phyloP scores from a whole-genome alignment of 2,329 filamentous ascomycete species.

The Grosmannia clavigera region DNA sequence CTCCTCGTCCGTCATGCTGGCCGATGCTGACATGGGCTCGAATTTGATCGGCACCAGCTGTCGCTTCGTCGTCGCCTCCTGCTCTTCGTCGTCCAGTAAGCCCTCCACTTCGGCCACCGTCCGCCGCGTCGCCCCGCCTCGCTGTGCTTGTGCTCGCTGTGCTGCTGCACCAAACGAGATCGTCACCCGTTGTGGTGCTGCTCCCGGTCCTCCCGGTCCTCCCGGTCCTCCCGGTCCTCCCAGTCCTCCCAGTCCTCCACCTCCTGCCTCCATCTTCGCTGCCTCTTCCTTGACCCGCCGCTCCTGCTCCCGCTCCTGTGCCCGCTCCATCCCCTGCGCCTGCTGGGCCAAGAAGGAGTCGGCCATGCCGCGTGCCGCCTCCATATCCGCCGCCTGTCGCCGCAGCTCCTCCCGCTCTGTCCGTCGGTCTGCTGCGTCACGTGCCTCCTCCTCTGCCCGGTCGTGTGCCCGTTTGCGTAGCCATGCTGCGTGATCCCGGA shows the following conservation, averaged over 20 bases:
- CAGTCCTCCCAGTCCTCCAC: background rate
- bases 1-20: constrained; percentile 73
- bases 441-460: constrained; percentile 57
- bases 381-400: constrained; percentile 56
- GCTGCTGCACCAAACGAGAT: constrained; percentile 82
- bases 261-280: background rate
- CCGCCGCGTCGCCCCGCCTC: constrained; percentile 48
- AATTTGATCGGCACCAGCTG: constrained; percentile 75
- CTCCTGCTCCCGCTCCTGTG: constrained; percentile 26
- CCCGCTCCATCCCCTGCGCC: constrained; percentile 54
- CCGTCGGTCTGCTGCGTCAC: constrained; percentile 72
- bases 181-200: constrained; percentile 66
- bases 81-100: constrained; percentile 88
- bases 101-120: constrained; percentile 92
- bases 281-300: background rate
- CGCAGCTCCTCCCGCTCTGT: constrained; percentile 65
- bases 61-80: constrained; percentile 51
- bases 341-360: constrained; percentile 84
- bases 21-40: constrained; percentile 53
- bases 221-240: background rate
- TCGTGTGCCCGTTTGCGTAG: constrained; percentile 66
- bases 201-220: background rate
- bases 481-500: constrained; percentile 76
- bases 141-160: constrained; percentile 52
- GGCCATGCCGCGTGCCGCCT: constrained; percentile 71